Conservation (phyloP, 176 grass and related monocot species). For the Aegilops tauschii region DNA sequence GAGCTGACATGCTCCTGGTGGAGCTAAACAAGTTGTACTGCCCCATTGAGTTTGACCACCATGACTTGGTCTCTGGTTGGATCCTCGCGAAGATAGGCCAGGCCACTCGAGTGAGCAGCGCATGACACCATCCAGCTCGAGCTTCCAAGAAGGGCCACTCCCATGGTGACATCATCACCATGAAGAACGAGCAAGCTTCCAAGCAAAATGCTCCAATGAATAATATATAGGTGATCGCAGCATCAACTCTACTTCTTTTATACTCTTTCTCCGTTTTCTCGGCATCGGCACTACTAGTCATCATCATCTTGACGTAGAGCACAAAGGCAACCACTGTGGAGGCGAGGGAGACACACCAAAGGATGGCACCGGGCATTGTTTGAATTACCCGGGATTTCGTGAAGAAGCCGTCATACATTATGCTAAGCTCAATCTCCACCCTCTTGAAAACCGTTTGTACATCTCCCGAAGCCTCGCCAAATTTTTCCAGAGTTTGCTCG, state of each 20-base stretch:
- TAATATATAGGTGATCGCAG: not conserved
- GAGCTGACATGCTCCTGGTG: not conserved
- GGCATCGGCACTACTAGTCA: not conserved
- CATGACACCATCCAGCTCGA: not conserved
- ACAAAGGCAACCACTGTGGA: not conserved
- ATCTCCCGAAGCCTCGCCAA: too few species aligned
- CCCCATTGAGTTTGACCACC: conserved; percentile 16
- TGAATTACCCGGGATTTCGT: not conserved
- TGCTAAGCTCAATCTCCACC: not conserved
- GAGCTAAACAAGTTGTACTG: not conserved
- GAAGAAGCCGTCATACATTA: not conserved
- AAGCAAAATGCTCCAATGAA: not conserved
- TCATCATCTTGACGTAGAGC: not conserved
- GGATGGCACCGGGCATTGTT: not conserved
- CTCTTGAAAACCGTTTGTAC: not conserved
- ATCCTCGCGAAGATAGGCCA: too few species aligned
- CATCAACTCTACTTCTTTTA: not conserved
- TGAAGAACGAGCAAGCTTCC: not conserved
- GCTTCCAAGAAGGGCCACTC: not conserved
- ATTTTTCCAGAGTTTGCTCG: too few species aligned
- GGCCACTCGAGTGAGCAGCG: not conserved
- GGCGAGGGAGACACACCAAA: not conserved
- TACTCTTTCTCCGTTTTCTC: not conserved
- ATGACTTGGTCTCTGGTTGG: not conserved
- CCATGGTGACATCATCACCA: not conserved